Evolutionary conservation across 129 eudicot genomes (phyloP).

Genomic region (Flaveria trinervia): DNA sequence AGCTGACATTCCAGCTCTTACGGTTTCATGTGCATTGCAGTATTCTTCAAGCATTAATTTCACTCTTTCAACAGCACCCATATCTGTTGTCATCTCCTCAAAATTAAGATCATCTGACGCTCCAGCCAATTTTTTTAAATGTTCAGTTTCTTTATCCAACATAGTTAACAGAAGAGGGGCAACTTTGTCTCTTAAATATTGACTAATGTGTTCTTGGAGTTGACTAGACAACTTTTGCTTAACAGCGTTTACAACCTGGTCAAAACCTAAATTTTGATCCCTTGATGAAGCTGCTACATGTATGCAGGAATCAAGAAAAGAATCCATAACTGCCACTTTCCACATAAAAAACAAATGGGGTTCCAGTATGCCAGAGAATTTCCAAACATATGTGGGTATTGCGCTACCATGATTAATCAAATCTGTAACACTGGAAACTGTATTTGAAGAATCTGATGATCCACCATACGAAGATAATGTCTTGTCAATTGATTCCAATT

Average conservation of each 20-base stretch:
- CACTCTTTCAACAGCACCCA: constrained; percentile 52
- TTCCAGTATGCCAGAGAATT: constrained; percentile 56
- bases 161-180: constrained; percentile 58
- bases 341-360: constrained; percentile 82
- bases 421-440: constrained; percentile 49
- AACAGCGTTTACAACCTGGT: constrained; percentile 70
- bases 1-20: constrained; percentile 88
- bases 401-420: constrained; percentile 59
- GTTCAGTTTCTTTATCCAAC: constrained; percentile 61
- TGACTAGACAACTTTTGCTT: constrained; percentile 66
- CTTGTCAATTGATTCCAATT: constrained; percentile 75
- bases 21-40: constrained; percentile 95
- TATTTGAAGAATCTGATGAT: constrained; percentile 46
- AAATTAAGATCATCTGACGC: constrained; percentile 39
- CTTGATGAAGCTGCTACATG: constrained; percentile 70
- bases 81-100: constrained; percentile 45
- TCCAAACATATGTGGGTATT: constrained; percentile 71
- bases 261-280: constrained; percentile 84
- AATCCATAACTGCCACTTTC: constrained; percentile 81
- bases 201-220: constrained; percentile 72
- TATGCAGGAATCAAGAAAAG: constrained; percentile 80
- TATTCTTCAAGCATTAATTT: constrained; percentile 83
- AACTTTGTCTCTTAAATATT: constrained; percentile 68
- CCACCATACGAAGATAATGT: constrained; percentile 44
- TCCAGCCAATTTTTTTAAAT: constrained; percentile 46